Evolutionary conservation across 1,139 yeast genomes (phyloP), one percentile per base, ranked within the genome.

Genomic region (Arxiozyma slooffiae): DNA sequence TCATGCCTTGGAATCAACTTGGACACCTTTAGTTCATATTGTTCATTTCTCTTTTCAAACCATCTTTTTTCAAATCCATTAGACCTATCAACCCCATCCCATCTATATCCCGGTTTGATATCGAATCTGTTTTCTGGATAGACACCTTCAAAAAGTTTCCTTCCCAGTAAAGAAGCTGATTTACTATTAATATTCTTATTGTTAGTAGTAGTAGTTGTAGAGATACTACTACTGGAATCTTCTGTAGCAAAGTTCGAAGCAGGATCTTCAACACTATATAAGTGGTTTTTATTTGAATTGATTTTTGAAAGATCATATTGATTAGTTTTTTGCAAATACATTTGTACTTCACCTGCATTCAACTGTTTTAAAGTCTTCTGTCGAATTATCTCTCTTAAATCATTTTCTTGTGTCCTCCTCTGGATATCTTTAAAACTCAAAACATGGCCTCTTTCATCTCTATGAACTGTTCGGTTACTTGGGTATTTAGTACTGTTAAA

Each of bases 41-140:
- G 51, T 48, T 81, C 83, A 36, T 71, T 74, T 50, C 79, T 78
- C 55, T 75, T 77, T 40, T 76, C 71, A 61, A 86, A 74, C 73
- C 85, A 76, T 54, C 75, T 71, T 47, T 71, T 71, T 63, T 90
- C 97, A 67, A 85, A 90, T n/a, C 97, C 97, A 63, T 84, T 90
- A 0, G 95, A 80, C 53, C 97, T 71, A 66, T 88, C 94, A 0
- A 89, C 82, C 0, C 97, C 97, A 64, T 90, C 97, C 97, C 97
- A 90, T 51, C 87, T 72, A 57, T 74, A 72, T 0, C 97, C 97
- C 0, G 97, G 95, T 6, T 71, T 70, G 20, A 90, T 82, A 4
- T 77, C 77, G 67, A 87, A 90, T 54, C 97, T 67, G 62, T 90
- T 90, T 24, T 78, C 78, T 0, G 87, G 79, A 50, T 69, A 78